Evolutionary conservation across 805 yeast genomes (phyloP).

Genomic region (Cyberlindnera lachancei): DNA sequence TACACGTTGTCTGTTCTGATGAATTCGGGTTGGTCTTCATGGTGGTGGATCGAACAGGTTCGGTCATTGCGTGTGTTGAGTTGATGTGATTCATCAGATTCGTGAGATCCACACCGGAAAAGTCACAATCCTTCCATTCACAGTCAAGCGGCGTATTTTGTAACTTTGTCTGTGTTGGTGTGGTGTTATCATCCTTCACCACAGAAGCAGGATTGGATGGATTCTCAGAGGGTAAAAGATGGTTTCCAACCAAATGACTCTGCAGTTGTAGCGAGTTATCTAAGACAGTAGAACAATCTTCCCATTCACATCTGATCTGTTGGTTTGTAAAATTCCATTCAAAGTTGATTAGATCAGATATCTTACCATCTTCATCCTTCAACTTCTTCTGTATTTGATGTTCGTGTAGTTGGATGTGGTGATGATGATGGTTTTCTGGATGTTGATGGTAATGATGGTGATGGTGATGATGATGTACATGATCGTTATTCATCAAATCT

Average conservation of each 20-base stretch:
- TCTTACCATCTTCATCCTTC: constrained; percentile 2
- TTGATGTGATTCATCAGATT: constrained; percentile 55
- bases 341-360: constrained; percentile 13
- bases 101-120: constrained; percentile 42
- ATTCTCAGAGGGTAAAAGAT: constrained; percentile 29
- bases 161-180: too few relatives aligned
- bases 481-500: constrained; percentile 9
- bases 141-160: constrained; percentile 31
- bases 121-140: constrained; percentile 73
- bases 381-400: constrained; percentile 25
- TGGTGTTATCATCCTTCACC: constrained; percentile 4
- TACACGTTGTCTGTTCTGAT: constrained; percentile 16
- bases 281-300: constrained; percentile 43
- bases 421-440: constrained; percentile 30
- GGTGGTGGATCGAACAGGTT: background rate
- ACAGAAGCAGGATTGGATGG: too few relatives aligned
- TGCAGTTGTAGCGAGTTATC: constrained; percentile 35
- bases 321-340: constrained; percentile 28
- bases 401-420: constrained; percentile 28
- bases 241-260: constrained; percentile 45
- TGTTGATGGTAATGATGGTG: constrained; percentile 18
- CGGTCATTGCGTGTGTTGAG: constrained; percentile 30
- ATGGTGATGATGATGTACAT: constrained; percentile 15
- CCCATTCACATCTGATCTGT: constrained; percentile 60
- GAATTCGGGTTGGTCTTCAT: constrained; percentile 1